Evolutionary conservation across 805 yeast species (phyloP), one percentile per base, ranked within the genome.

Genomic region (Yarrowia sp.): DNA sequence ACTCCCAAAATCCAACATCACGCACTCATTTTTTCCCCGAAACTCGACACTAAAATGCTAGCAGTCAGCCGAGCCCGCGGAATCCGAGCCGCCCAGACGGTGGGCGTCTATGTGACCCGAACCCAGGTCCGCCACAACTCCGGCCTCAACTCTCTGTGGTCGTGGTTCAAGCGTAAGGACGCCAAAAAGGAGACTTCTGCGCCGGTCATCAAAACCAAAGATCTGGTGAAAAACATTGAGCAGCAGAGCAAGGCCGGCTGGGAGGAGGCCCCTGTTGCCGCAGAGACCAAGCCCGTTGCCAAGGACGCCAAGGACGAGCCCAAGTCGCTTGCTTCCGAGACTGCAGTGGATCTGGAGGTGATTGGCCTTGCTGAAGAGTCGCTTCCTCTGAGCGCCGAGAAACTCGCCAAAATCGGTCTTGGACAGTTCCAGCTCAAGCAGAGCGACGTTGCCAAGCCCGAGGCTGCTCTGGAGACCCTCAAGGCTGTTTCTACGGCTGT

Each of bases 301-400:
- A 65, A 65, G 44, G 64, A 3, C 12, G 19, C 17, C 41, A 28
- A 32, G 12, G n/a, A 14, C 16, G 49, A 56, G 38, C 21, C 28
- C 49, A 22, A 41, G 41, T 10, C 41, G 3, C 11, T 41, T n/a
- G 51, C 63, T 19, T 41, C 63, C 14, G 63, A 22, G 11, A 43
- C 38, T 0, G 65, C 66, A 2, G 63, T 56, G 3, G 62, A 66
- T 36, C 67, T 71, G 41, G 64, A 70, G 63, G 70, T 70, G 12
- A 62, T 71, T 22, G 73, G 73, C 1, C 48, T 36, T 16, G 73
- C 73, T 2, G 65, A 62, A 3, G 26, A 32, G 9, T 66, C 56
- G 2, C 62, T 64, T 11, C 44, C 63, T 5, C 49, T 66, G 36
- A 67, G 71, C 70, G 56, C 62, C 38, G 65, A 28, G 24, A n/a